Evolutionary conservation across 495 filamentous ascomycete species (phyloP).

Genomic region (Lasiosphaeria miniovina): DNA sequence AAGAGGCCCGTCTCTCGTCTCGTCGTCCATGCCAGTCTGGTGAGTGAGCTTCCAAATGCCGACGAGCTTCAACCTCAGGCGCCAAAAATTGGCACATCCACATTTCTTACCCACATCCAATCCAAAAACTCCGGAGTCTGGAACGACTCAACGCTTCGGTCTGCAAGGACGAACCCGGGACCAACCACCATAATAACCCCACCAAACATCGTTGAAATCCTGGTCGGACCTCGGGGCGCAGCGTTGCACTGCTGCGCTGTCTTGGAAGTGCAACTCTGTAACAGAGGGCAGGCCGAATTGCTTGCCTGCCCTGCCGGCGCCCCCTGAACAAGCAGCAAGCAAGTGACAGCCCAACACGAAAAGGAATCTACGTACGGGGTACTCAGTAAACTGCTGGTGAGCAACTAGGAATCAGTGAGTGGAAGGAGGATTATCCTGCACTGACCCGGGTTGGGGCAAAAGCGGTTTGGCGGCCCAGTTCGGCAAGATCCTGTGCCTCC

Average conservation of each 20-base stretch:
- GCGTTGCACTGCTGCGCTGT: constrained; percentile 2
- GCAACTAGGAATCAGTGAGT: neutral
- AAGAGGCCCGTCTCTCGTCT: no score
- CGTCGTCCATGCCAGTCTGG: no score
- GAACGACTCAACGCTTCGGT: no score
- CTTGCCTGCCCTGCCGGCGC: no score
- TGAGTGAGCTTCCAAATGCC: no score
- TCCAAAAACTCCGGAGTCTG: no score
- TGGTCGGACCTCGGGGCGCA: constrained; percentile 3
- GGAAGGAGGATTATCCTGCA: neutral
- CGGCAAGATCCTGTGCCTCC: neutral
- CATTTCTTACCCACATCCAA: no score
- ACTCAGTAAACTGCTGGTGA: no score
- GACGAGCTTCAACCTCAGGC: no score
- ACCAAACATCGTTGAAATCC: constrained; percentile 1
- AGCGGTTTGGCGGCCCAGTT: neutral
- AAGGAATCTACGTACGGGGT: no score
- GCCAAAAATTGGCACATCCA: no score
- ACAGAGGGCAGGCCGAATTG: neutral
- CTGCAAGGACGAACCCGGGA: no score
- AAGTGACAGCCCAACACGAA: neutral
- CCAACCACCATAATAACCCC: neutral
- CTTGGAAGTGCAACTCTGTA: neutral
- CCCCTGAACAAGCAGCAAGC: neutral
- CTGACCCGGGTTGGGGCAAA: neutral